phyloP scores from a whole-genome alignment of 331 rosid genomes.

The Malus hybrid region DNA sequence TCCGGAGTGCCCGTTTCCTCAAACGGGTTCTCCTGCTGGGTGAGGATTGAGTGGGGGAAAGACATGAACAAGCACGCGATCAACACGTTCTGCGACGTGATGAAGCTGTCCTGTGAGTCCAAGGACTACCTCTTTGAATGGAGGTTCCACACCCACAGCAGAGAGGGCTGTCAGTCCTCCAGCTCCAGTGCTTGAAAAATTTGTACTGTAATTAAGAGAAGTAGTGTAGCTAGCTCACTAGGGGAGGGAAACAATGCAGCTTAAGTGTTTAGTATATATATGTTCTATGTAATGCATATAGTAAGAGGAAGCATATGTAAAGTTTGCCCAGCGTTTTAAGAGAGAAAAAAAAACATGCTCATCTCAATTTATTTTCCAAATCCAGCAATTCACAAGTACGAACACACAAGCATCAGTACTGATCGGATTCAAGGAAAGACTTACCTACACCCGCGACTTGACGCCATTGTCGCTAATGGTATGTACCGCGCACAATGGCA shows the following conservation, averaged over 20 bases:
- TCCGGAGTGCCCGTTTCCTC: constrained; percentile 41
- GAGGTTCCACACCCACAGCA: constrained; percentile 74
- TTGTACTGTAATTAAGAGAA: constrained; percentile 1
- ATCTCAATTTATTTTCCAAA: neutral
- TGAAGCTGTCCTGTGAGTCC: constrained; percentile 51
- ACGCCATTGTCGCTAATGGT: too few species aligned
- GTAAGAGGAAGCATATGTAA: constrained; percentile 9
- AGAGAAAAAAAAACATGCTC: neutral
- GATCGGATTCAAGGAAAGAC: too few species aligned
- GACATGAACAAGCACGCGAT: constrained; percentile 33
- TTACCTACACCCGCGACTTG: too few species aligned
- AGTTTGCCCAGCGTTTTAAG: constrained; percentile 11
- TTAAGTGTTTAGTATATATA: neutral
- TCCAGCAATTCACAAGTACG: too few species aligned
- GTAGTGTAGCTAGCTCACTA: neutral
- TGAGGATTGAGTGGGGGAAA: constrained; percentile 70
- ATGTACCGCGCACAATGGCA: too few species aligned
- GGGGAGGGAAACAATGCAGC: neutral
- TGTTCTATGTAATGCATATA: neutral
- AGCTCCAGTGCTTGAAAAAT: constrained; percentile 26
- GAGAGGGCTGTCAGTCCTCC: constrained; percentile 38
- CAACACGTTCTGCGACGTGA: constrained; percentile 71
- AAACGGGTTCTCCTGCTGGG: constrained; percentile 88
- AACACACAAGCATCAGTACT: too few species aligned
- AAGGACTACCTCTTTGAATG: constrained; percentile 69